Evolutionary conservation across 2,329 filamentous ascomycete genomes (phyloP).

Genomic region (Stachybotrys chartarum): DNA sequence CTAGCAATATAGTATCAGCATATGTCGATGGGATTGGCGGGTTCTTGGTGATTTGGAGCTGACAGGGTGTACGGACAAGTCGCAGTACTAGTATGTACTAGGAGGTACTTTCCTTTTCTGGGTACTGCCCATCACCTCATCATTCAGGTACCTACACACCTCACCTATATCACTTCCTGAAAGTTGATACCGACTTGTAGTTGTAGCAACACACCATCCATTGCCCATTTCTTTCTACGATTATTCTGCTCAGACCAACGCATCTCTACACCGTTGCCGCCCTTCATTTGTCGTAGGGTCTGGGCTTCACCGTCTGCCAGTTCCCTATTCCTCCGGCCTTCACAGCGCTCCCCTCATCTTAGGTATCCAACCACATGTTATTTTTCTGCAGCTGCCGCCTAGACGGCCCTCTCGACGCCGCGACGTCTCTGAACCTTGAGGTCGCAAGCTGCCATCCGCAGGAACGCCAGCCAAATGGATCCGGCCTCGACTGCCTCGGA

Average conservation of each 20-base stretch:
- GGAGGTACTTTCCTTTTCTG: background rate
- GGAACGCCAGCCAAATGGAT: conserved; percentile 45
- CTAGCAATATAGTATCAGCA: background rate
- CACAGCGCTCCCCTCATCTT: conserved; percentile 12
- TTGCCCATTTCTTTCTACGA: background rate
- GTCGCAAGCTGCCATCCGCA: conserved; percentile 27
- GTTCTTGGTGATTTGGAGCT: background rate
- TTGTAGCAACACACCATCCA: background rate
- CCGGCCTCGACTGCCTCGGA: conserved; percentile 40
- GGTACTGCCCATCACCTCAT: background rate
- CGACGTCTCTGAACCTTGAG: conserved; percentile 39
- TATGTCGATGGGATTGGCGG: too few relatives aligned
- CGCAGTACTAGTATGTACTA: background rate
- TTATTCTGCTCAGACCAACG: background rate
- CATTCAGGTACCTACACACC: background rate
- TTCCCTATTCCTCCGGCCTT: conserved; percentile 8
- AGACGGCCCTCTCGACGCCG: conserved; percentile 48
- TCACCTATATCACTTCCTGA: background rate
- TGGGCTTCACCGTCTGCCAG: background rate
- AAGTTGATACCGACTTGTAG: background rate
- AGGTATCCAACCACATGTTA: conserved; percentile 46
- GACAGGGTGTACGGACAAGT: background rate
- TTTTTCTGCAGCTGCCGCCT: conserved; percentile 44
- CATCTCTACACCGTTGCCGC: background rate
- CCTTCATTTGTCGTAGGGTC: background rate